Base-by-base conservation (phyloP, 805 yeast species). In the Wickerhamiella shivajii region DNA sequence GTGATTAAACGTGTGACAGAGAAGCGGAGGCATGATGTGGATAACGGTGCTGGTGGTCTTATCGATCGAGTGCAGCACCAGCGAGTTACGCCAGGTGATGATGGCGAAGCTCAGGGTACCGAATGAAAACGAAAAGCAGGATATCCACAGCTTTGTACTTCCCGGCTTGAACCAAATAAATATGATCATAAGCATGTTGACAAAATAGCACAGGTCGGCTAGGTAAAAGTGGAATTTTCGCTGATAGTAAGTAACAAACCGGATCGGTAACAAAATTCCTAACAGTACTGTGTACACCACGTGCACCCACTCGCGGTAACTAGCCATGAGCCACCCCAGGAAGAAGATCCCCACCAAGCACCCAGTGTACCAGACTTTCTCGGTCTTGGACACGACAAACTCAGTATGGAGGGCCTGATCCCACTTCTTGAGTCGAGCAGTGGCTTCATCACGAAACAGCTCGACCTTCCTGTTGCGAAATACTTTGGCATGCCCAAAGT, bases 21-120 rank as follows among this genome's bases (percentile, higher is more conserved):
- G 76, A 14, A 75, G 69, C 0, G 95, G 93, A 1, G 98, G 98
- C 58, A 81, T 67, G 10, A 90, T 64, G 51, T 87, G 98, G 42
- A 87, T 87, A 47, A 83, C 78, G 2, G 93, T 74, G 14, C 87
- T 74, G 2, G 97, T 90, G 11, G 85, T 81, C 54, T 87, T 87
- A 44, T 87, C 98, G 39, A 87, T 68, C 9, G 87, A 75, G 51
- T 87, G 98, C 30, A 87, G 62, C 6, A 87, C 97, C 36, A 87
- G 62, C 5, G 95, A 84, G 53, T 87, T 87, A 45, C 93, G 66
- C 98, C 97, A 87, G 0, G 95, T 80, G 27, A 87, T 74, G 15
- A 87, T 94, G 0, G 96, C 96, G 67, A 81, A 85, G 5, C 93
- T 69, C 36, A 87, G 57, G 0, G 96, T 81, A 1, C 97, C 98